Evolutionary conservation across 495 filamentous ascomycete species (phyloP).

Genomic region (Viridothelium virens): DNA sequence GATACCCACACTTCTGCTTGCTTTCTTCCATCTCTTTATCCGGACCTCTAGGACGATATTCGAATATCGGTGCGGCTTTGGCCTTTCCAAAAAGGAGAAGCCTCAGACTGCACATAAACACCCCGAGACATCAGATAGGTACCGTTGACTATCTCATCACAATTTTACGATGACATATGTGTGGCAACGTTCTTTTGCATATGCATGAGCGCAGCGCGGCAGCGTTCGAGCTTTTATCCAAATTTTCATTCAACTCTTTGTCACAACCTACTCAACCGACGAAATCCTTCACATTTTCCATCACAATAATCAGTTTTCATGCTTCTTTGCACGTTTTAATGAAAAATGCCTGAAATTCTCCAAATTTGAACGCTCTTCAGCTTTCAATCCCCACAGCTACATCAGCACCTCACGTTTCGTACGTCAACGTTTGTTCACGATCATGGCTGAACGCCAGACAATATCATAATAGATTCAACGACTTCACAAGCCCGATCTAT

Average conservation of each 20-base stretch:
- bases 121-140: background rate
- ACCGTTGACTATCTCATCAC: background rate
- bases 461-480: background rate
- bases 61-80: background rate
- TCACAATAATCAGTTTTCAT: background rate
- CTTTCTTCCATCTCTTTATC: background rate
- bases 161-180: background rate
- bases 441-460: background rate
- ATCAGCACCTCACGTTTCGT: background rate
- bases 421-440: background rate
- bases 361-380: background rate
- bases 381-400: background rate
- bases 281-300: background rate
- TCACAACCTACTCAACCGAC: background rate
- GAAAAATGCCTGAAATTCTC: background rate
- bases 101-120: background rate
- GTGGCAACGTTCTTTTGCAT: background rate
- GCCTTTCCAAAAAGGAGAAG: background rate
- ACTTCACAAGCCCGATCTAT: background rate
- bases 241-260: background rate
- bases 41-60: constrained; percentile 6
- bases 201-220: background rate
- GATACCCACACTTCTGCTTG: constrained; percentile 5
- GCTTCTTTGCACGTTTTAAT: background rate
- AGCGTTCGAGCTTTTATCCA: background rate